Evolutionary conservation across 306 rosid genomes (phyloP), one percentile per base, ranked within the genome.

Genomic region (Trifolium subterraneum): DNA sequence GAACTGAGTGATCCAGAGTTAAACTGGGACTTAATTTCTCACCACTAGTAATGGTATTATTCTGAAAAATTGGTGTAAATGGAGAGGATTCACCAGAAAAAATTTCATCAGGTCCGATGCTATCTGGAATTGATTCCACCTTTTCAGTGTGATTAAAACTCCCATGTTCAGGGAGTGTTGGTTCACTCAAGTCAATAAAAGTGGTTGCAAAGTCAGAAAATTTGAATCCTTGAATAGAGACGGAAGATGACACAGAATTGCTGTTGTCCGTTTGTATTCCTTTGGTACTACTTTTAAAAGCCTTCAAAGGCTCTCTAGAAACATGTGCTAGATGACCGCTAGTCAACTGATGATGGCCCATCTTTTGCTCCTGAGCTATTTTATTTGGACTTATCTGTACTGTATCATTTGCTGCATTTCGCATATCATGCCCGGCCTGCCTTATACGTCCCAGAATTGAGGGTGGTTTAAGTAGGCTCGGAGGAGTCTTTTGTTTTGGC

Each of bases 221-320:
- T 77, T 93, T 92, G 58, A 89, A 88, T 71, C 75, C 78, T 81
- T 89, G 97, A 80, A 86, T 79, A 56, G 98, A 93, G 80, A 84
- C 76, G 16, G 90, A 88, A 60, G 98, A 86, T 74, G 88, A 81
- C 69, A 88, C 72, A n/a, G 91, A 93, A 80, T 86, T 88, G 73
- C 91, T 84, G 80, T 87, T 76, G 38, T 82, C 88, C 7, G 86
- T 84, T 56, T 81, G 90, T 85, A 85, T 79, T 86, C 86, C 90
- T 81, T 81, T 89, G 45, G 85, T 83, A 79, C 75, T 68, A 14
- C 71, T 85, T 81, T 86, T 91, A 72, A 54, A 85, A 79, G 80
- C 67, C 67, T 79, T 81, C 54, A 9, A 83, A 48, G 88, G 87
- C 74, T 84, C 95, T 67, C 65, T 64, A 62, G 88, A 76, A 74